These are phyloP conservation scores for Biscogniauxia marginata DNA, from an alignment of 2,329 filamentous ascomycete genomes.

Conservation along the genomic window DNA sequence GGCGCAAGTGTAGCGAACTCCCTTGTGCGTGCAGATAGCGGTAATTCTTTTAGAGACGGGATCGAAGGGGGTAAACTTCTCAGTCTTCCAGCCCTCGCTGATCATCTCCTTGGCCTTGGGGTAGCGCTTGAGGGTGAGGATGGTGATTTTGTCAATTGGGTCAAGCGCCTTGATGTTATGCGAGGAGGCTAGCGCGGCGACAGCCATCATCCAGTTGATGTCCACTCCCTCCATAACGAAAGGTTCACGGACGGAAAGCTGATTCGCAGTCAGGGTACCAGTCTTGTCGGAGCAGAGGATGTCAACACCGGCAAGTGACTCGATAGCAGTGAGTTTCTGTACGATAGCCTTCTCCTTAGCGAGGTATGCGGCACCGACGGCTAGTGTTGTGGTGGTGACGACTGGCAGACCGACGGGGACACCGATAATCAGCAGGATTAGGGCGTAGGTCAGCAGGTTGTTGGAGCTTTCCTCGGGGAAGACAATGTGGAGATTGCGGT, in stretches of 20 bases:
- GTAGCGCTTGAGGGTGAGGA: conserved; percentile 69
- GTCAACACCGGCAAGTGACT: conserved; percentile 70
- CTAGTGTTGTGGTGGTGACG: conserved; percentile 70
- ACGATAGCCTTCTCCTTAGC: conserved; percentile 73
- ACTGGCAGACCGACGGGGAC: conserved; percentile 73
- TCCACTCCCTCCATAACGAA: conserved; percentile 71
- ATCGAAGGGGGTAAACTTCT: conserved; percentile 76
- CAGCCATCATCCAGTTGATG: conserved; percentile 78
- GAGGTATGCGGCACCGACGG: conserved; percentile 71
- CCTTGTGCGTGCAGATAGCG: conserved; percentile 63
- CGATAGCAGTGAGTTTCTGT: conserved; percentile 72
- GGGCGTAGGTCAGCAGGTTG: conserved; percentile 61
- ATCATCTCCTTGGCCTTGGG: conserved; percentile 72
- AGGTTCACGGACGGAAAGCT: conserved; percentile 69
- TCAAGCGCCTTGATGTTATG: conserved; percentile 75
- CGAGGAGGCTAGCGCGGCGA: conserved; percentile 68
- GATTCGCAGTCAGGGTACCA: conserved; percentile 68
- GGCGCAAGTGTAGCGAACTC: conserved; percentile 66
- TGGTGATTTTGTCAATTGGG: conserved; percentile 73
- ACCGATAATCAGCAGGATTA: conserved; percentile 69
- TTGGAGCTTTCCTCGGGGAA: conserved; percentile 54
- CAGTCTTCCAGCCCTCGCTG: conserved; percentile 70
- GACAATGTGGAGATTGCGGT: conserved; percentile 64
- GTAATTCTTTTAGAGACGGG: conserved; percentile 77
- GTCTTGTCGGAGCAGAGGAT: conserved; percentile 76